Base-by-base conservation (phyloP, 345 rosid genomes). In the Aquilaria yunnanensis region DNA sequence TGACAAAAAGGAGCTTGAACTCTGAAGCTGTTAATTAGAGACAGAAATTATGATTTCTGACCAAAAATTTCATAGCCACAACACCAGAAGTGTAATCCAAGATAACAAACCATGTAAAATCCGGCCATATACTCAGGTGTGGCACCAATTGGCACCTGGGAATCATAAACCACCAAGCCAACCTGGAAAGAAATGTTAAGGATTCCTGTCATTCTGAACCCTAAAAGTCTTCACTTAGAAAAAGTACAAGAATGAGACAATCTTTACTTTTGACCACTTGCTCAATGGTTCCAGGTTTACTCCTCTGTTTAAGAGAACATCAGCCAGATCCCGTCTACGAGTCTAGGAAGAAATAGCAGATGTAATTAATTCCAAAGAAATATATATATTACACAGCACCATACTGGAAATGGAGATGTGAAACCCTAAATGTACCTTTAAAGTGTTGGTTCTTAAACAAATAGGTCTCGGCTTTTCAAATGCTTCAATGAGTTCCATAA, bases 91-190 rank as follows among this genome's bases (percentile, higher is more conserved):
- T 32, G 56, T 13, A 67, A 48, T 11, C 43, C 32, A 51, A 61
- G 31, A 59, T 46, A 41, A 70, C 56, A 56, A 71, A 94, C 99
- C 92, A 90, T 88, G 76, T 90, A 94, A 73, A 72, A 82, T 48
- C 99, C 99, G 57, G 97, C 93, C 91, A 94, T 82, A 73, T 90
- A 90, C 73, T 94, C 99, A 59, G 99, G 96, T 63, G 99, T 94
- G 16, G 97, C 96, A 74, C 99, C 97, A 9, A 94, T 83, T 30
- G 96, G 95, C 50, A 90, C 96, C 81, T 90, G 99, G 12, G 97
- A 90, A 62, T 94, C 97, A 62, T 88, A 88, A 14, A 90, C 83
- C 69, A 88, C 95, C 66, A 94, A 81, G 57, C 99, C 97, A 48
- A 86, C 97, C 99, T 94, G 70, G 67, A 81, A 64, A 58, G 29